Conservation (phyloP, 192 early-diverging fungal species). For the Entrophospora sp. region DNA sequence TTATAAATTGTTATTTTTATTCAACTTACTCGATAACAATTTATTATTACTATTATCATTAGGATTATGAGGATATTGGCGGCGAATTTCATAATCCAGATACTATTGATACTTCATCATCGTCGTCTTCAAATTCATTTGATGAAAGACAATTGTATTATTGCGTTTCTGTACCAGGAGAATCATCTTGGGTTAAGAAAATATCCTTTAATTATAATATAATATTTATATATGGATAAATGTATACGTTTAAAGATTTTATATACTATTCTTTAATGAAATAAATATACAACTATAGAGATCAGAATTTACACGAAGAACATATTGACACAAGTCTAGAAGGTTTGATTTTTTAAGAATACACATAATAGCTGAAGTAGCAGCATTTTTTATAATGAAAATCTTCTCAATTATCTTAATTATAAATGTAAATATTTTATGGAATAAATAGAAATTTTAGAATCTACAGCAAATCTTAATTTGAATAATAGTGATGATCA, state of each 20-base stretch:
- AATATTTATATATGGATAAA: not conserved
- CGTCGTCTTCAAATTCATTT: conserved; percentile 20
- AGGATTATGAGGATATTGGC: not conserved
- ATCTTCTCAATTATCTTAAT: too few relatives aligned
- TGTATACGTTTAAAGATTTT: too few relatives aligned
- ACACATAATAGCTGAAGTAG: too few relatives aligned
- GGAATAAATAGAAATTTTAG: conserved; percentile 6
- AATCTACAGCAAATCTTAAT: not conserved
- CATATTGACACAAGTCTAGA: too few relatives aligned
- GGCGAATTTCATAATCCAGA: not conserved
- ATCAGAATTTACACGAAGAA: too few relatives aligned
- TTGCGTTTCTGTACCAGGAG: conserved; percentile 65
- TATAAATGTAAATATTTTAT: too few relatives aligned
- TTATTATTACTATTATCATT: not conserved
- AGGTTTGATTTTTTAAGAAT: too few relatives aligned
- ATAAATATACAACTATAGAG: too few relatives aligned
- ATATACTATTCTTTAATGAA: too few relatives aligned
- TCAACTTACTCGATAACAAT: not conserved
- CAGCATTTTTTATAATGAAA: too few relatives aligned
- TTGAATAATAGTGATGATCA: not conserved
- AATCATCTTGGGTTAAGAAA: conserved; percentile 50
- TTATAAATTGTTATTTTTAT: not conserved
- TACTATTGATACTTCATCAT: not conserved
- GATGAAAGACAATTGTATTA: conserved; percentile 58
- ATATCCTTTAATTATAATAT: conserved; percentile 23